Evolutionary conservation across 2,329 filamentous ascomycete species (phyloP), one percentile per base, ranked within the genome.

Genomic region (Curvularia spicifera): DNA sequence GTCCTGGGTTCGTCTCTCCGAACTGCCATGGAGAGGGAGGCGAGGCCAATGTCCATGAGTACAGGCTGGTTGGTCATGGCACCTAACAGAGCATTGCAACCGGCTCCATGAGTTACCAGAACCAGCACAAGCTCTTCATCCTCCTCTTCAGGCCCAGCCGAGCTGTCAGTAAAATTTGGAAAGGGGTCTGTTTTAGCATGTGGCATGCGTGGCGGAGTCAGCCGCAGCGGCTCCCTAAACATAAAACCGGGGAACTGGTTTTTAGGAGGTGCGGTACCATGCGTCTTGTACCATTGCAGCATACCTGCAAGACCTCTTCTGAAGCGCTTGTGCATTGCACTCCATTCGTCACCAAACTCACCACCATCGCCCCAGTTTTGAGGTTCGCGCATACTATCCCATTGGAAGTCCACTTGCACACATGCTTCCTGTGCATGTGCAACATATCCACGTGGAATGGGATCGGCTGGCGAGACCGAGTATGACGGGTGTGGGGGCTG

Each of bases 11-110:
- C 61, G 4, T 71, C 67, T 56, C 72, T 65, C 18, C 66, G 67
- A 2, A 74, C 71, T 10, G 94, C 94, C 88, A 97, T 90, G 1
- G 94, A 97, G 48, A 99, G 82, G 3, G 93, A 97, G 0, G 94
- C 91, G 78, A 96, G 91, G 28, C 89, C 89, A 15, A 98, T 90
- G 72, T 98, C 93, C 70, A 96, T 87, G 13, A 99, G 83, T 0
- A 96, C 93, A 0, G 95, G 94, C 70, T 97, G 91, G 59, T 94
- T 91, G 0, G 93, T 96, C 64, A 99, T 85, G 26, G 93, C 93
- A 12, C 94, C 93, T 61, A 99, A 93, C 44, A 99, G 79, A 2
- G 95, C 95, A 78, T 99, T 99, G 78, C 94, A 97, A 39, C 95
- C 95, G 13, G 95, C 95, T 24, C 94, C 94, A 72, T 99, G 95